A percentile compares a stretch with the other conserved stretches of the same genome.
phyloP scores from a whole-genome alignment of 768 basidiomycete genomes.

The Hypsizygus marmoreus region DNA sequence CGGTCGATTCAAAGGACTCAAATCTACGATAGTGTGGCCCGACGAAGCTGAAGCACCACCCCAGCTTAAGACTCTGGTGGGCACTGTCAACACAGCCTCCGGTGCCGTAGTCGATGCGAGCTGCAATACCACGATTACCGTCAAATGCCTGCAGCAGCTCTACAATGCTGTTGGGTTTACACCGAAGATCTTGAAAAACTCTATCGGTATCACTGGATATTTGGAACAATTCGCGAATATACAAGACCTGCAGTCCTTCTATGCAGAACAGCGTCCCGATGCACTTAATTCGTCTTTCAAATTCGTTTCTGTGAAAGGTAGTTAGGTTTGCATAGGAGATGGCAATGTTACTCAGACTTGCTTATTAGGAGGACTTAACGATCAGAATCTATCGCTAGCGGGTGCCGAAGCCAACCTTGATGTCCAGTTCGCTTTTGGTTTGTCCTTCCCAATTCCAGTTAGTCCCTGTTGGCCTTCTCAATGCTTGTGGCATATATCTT shows the following conservation, averaged over 20 bases:
- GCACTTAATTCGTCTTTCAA: slow-evolving; percentile 53
- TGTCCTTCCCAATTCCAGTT: slow-evolving; percentile 59
- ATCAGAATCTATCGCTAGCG: slow-evolving; percentile 50
- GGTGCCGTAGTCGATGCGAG: slow-evolving; percentile 47
- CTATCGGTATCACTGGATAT: slow-evolving; percentile 56
- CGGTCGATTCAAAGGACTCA: slow-evolving; percentile 24
- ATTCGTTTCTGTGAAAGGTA: slow-evolving; percentile 59
- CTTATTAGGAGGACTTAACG: slow-evolving; percentile 54
- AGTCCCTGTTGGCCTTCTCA: not conserved
- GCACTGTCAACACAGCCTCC: slow-evolving; percentile 20
- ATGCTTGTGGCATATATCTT: not conserved
- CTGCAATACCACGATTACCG: slow-evolving; percentile 51
- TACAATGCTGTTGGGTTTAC: slow-evolving; percentile 53
- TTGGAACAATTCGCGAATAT: slow-evolving; percentile 53
- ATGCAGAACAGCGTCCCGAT: slow-evolving; percentile 42
- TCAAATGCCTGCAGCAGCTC: slow-evolving; percentile 53
- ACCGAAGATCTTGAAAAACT: slow-evolving; percentile 44
- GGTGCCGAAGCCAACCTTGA: slow-evolving; percentile 67
- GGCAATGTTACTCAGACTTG: slow-evolving; percentile 13
- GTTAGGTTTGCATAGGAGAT: slow-evolving; percentile 18
- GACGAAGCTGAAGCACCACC: slow-evolving; percentile 23
- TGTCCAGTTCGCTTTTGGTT: slow-evolving; percentile 61
- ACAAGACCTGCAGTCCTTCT: slow-evolving; percentile 53
- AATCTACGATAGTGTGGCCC: slow-evolving; percentile 25
- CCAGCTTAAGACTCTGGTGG: slow-evolving; percentile 15